Base-by-base conservation (phyloP, 106 monocot genomes). In the Cymbidium sinense region DNA sequence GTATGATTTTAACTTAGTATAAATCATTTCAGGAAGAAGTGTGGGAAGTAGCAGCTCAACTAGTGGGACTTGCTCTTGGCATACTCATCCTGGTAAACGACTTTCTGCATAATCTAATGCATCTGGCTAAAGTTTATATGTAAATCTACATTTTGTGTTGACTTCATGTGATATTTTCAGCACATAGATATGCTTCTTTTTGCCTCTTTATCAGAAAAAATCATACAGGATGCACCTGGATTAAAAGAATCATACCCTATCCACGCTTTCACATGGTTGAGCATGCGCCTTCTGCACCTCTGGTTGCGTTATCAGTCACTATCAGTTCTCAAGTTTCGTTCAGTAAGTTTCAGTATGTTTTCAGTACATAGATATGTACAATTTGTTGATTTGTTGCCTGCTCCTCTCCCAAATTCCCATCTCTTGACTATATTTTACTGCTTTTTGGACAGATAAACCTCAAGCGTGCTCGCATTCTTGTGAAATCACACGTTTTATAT, bases 41-140 rank as follows among this genome's bases (percentile, higher is more conserved):
- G 17, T 98, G 96, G 96, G 96, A 94, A 83, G 94, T 98, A 78
- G 83, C 79, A 72, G 96, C 96, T 76, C 93, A 98, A 79, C 78
- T 98, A n/a, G 10, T 91, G n/a, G 96, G 96, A n/a, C 96, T 94
- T 81, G 79, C 76, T 30, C 37, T 98, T 73, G 96, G 94, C 74
- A 85, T 98, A 82, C 39, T 98, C 71, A 50, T 94, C 43, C 77
- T 98, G 89, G 96, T 94, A 92, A 71, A 36, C 37, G 21, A 33
- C 21, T 18, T 17, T 35, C 36, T 39, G 3, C 54, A 25, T 35
- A 34, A 27, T 75, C 70, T 20, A 61, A 61, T n/a, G 25, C 61
- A 54, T 54, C 10, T 61, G 27, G 30, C 43, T 58, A 78, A 43
- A 17, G 34, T 75, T 80, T 4, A 25, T 30, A 41, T 81, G 50